Evolutionary conservation across 345 rosid species (phyloP), one percentile per base, ranked within the genome.

Genomic region (Salix dunnii): DNA sequence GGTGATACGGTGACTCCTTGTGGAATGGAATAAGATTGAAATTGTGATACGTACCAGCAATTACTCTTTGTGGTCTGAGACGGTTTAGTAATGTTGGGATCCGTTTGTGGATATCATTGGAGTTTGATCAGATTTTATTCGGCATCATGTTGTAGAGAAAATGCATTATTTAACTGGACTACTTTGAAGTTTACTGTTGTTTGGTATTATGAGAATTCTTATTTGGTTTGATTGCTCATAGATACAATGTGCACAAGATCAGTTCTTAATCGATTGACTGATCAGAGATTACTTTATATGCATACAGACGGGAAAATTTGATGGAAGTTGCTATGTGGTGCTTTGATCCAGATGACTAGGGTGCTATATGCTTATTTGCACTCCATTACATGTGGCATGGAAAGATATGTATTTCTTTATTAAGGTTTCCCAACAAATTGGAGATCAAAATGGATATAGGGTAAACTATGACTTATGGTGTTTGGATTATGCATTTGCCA

Each of bases 301-400:
- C 77, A 67, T 79, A 63, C 77, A 68, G 72, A 77, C 20, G 23
- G 66, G 74, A 46, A 4, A 46, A 42, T 10, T 28, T 68, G 60
- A 27, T 31, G 62, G 21, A 33, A 17, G 65, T 70, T 64, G 73
- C 65, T 78, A 74, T 55, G 43, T 76, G 74, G 38, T 17, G 18
- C 27, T 35, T 71, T 62, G 53, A 36, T 67, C 77, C 18, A 10
- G 51, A 40, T 71, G 18, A 66, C 23, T 25, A 60, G 30, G 49
- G 43, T 40, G 17, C 40, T 17, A 14, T 25, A 43, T 73, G 28
- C 0, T 12, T 13, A 14, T 58, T 72, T 4, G 35, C 67, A n/a
- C 9, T 2, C 8, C 5, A 36, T 20, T 46, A 63, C 71, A 49
- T 33, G 17, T 76, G 77, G 73, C 66, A 27, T 36, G 30, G 8